phyloP scores from a whole-genome alignment of 2,329 filamentous ascomycete genomes.

The Aspergillus fumigatus region DNA sequence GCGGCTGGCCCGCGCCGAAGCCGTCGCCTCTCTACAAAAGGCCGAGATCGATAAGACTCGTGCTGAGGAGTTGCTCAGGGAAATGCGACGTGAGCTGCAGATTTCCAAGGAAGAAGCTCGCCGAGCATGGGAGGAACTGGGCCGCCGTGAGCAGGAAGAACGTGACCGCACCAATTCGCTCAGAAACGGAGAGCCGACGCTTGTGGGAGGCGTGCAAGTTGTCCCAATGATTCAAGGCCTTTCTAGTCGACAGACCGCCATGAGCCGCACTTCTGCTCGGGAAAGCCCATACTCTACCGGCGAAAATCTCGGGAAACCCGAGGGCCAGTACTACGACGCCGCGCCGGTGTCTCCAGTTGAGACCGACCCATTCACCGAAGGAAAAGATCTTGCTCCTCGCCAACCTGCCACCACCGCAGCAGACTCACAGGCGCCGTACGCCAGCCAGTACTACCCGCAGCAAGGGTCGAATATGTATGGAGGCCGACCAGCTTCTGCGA shows the following conservation, averaged over 20 bases:
- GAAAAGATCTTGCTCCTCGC: conserved; percentile 20
- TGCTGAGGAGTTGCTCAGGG: conserved; percentile 72
- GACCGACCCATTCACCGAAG: conserved; percentile 60
- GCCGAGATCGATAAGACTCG: conserved; percentile 65
- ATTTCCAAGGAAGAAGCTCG: conserved; percentile 96
- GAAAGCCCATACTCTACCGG: conserved; percentile 42
- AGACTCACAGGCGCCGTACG: conserved; percentile 24
- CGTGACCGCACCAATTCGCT: conserved; percentile 81
- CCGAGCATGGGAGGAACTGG: conserved; percentile 94
- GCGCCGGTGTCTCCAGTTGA: conserved; percentile 51
- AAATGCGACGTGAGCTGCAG: conserved; percentile 86
- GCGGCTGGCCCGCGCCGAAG: conserved; percentile 63
- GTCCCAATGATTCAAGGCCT: conserved; percentile 81
- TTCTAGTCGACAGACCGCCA: conserved; percentile 51
- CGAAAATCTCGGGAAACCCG: conserved; percentile 22
- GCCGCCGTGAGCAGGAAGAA: conserved; percentile 87
- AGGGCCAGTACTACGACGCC: conserved; percentile 49
- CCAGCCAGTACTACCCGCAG: conserved; percentile 38
- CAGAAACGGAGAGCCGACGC: conserved; percentile 78
- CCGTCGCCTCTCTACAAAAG: conserved; percentile 61
- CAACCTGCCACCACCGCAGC: conserved; percentile 31
- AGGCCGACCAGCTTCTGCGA: conserved; percentile 40
- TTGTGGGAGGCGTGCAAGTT: conserved; percentile 90
- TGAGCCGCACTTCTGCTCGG: conserved; percentile 43
- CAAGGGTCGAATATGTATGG: conserved; percentile 29